Percentiles rank a stretch among this genome's conserved stretches.
Evolutionary conservation across 164 flowering plant species (phyloP).

Genomic region (grape (Vitis vinifera)): ASM3070453v1 NC_081820.1:24991501-24992000

Average conservation of each 20-base stretch:
- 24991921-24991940: no score
- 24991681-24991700: background rate
- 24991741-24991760: background rate
- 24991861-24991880: background rate
- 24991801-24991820: no score
- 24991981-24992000: no score
- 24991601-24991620: no score
- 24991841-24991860: background rate
- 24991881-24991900: background rate
- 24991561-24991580: background rate
- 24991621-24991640: no score
- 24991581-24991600: background rate
- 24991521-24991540: background rate
- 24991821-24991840: background rate
- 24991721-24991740: background rate
- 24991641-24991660: background rate
- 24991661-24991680: background rate
- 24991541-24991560: background rate
- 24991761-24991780: background rate
- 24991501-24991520: background rate
- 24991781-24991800: no score
- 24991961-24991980: background rate
- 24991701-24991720: background rate
- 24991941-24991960: background rate
- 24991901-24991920: background rate